Base-by-base conservation (phyloP, 2,329 filamentous ascomycete genomes). In the Pseudocercospora fuligena region DNA sequence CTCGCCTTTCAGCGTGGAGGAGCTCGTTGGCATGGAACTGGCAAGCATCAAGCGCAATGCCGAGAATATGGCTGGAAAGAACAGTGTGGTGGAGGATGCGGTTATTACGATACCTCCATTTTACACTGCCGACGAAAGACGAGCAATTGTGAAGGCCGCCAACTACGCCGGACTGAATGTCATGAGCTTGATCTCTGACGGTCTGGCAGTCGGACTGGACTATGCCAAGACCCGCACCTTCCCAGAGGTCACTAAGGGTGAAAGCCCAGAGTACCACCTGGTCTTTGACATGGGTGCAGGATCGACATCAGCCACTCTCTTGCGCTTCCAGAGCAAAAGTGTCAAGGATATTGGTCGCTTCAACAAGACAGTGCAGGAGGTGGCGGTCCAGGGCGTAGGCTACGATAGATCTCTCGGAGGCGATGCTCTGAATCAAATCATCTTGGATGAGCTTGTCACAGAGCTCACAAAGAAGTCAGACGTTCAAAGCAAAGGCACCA, bases 271-370 rank as follows among this genome's bases (percentile, higher is more conserved):
- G 80, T 88, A 94, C 74, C 93, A 99, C 81, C 82, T 99, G 78
- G 88, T 99, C 31, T 99, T 95, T 76, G 95, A 99, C 78, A 98
- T 99, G 94, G 95, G 95, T 72, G 94, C 95, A 72, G 95, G 95
- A 4, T 97, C 93, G 54, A 92, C 94, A 33, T 97, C 93, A 74
- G 94, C 94, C 4, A 95, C 93, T 6, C 84, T 99, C 61, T 82
- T 99, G 77, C 91, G 90, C 74, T 97, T 99, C 82, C 94, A 97
- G 79, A 91, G 92, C 77, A 90, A 90, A 73, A 89, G 87, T 1
- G 90, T 98, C 69, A 99, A 98, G 85, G 94, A 97, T 73, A 82
- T 94, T 63, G 94, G 93, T 71, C 93, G 92, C 79, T 94, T 88
- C 83, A 98, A 97, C 85, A 98, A 98, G 87, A 97, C 93, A 1